Conservation (phyloP, 2,329 filamentous ascomycete genomes). For the Pseudocercospora fijiensis region DNA sequence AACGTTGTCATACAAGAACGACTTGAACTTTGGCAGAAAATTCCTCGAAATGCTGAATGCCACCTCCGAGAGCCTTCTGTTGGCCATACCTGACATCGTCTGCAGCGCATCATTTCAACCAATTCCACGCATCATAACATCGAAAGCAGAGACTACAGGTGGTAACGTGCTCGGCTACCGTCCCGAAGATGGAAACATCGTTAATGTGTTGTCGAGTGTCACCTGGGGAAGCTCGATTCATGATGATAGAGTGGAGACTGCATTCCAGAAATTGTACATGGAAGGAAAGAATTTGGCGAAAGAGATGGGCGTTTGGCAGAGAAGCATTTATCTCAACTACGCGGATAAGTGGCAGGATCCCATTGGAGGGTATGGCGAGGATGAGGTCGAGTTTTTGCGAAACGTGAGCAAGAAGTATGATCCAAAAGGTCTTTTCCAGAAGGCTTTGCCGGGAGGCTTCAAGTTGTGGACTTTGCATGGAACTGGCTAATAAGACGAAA, state of each 20-base stretch:
- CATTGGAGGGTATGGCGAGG: conserved; percentile 12
- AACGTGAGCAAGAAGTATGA: conserved; percentile 14
- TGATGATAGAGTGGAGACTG: not conserved
- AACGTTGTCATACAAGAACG: conserved; percentile 4
- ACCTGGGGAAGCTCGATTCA: not conserved
- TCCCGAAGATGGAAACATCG: not conserved
- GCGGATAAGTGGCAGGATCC: conserved; percentile 12
- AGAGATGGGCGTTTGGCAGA: not conserved
- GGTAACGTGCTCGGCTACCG: conserved; percentile 8
- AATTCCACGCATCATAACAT: conserved; percentile 1
- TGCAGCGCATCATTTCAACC: not conserved
- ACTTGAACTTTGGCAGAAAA: not conserved
- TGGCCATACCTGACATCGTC: not conserved
- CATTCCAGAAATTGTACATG: not conserved
- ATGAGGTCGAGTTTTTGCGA: conserved; percentile 5
- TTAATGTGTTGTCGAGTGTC: not conserved
- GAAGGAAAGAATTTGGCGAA: not conserved
- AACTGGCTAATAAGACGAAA: too few species aligned
- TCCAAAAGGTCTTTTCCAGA: conserved; percentile 12
- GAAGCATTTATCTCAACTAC: conserved; percentile 15
- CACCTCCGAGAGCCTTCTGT: not conserved
- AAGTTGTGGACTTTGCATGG: conserved; percentile 8
- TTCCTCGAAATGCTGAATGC: conserved; percentile 1
- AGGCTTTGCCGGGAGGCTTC: conserved; percentile 6
- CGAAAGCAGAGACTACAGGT: not conserved